Evolutionary conservation across 768 basidiomycete genomes (phyloP).

Genomic region (Lanmaoa pseudosensibilis): DNA sequence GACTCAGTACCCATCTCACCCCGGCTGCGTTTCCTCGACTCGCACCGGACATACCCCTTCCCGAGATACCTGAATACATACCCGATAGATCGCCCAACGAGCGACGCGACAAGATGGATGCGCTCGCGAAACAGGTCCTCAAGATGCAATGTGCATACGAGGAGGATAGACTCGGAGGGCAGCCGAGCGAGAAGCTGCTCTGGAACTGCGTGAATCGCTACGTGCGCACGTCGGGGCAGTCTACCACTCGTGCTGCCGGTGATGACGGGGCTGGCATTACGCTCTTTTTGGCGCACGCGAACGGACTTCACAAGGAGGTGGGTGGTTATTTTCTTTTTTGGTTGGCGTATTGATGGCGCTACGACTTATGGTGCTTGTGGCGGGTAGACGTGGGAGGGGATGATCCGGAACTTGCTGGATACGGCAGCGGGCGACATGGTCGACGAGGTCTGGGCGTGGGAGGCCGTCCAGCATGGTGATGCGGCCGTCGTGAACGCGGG

Average conservation of each 20-base stretch:
- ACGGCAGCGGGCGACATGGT: constrained; percentile 42
- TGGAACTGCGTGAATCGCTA: constrained; percentile 79
- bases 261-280: constrained; percentile 44
- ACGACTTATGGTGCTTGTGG: neutral
- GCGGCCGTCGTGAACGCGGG: constrained; percentile 68
- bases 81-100: neutral
- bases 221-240: constrained; percentile 27
- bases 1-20: constrained; percentile 31
- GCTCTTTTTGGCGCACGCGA: constrained; percentile 78
- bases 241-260: no score
- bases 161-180: constrained; percentile 14
- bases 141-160: constrained; percentile 14
- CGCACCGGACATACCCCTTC: constrained; percentile 24
- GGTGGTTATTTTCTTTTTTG: constrained; percentile 23
- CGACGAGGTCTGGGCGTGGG: constrained; percentile 81
- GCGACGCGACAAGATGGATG: constrained; percentile 10
- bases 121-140: constrained; percentile 20
- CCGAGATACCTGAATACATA: constrained; percentile 16
- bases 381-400: constrained; percentile 84
- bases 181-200: constrained; percentile 38
- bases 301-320: constrained; percentile 88
- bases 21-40: constrained; percentile 31
- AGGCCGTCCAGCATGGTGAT: constrained; percentile 84
- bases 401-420: constrained; percentile 52
- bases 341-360: neutral